phyloP scores from a whole-genome alignment of 2,329 filamentous ascomycete genomes.

The Verticillium longisporum region DNA sequence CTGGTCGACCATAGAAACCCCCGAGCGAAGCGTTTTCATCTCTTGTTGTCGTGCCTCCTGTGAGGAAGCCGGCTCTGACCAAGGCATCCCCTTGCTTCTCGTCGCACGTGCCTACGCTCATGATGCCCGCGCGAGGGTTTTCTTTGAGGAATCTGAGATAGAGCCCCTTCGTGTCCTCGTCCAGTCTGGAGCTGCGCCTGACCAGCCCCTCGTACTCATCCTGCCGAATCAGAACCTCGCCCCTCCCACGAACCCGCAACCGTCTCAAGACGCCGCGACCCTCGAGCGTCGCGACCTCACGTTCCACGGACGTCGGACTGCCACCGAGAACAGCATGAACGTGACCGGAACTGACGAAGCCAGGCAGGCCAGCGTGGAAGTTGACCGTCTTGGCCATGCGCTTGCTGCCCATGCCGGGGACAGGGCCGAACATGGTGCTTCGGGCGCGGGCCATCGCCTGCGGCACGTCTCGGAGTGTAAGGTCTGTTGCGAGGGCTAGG shows the following conservation, averaged over 20 bases:
- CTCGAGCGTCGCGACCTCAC: conserved; percentile 58
- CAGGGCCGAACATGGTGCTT: conserved; percentile 53
- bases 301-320: conserved; percentile 58
- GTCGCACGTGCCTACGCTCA: neutral
- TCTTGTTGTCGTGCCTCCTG: conserved; percentile 28
- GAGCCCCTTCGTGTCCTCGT: conserved; percentile 35
- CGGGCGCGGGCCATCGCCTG: conserved; percentile 60
- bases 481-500: conserved; percentile 45
- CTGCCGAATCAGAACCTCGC: conserved; percentile 58
- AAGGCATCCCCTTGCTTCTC: conserved; percentile 46
- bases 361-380: conserved; percentile 52
- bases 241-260: conserved; percentile 55
- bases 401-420: conserved; percentile 62
- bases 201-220: conserved; percentile 48
- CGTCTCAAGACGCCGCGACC: conserved; percentile 51
- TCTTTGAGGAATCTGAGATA: conserved; percentile 45
- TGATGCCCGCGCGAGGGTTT: conserved; percentile 31
- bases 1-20: conserved; percentile 36
- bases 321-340: conserved; percentile 52
- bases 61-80: conserved; percentile 62
- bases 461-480: conserved; percentile 52
- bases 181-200: conserved; percentile 17
- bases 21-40: conserved; percentile 7
- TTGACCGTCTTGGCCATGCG: conserved; percentile 58
- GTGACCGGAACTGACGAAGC: conserved; percentile 59